Conservation (phyloP, 2,329 filamentous ascomycete species). For the Pezicula carpinea region DNA sequence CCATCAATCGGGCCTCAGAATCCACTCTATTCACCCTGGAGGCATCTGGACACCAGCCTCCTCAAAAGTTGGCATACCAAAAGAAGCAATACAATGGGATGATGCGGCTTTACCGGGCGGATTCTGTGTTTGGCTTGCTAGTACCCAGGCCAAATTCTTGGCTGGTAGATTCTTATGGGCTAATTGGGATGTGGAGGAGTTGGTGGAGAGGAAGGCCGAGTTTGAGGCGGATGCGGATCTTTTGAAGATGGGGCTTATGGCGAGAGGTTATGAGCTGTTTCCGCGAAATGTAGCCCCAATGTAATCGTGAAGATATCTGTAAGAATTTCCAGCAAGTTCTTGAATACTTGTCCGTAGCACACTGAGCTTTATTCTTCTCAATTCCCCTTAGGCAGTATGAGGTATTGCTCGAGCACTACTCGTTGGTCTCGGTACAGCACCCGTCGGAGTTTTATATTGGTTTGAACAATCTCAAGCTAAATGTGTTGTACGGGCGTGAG, state of each 20-base stretch:
- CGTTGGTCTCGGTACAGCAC: too few species aligned
- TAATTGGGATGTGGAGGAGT: slow-evolving; percentile 37
- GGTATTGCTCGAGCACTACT: too few species aligned
- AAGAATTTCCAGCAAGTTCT: too few species aligned
- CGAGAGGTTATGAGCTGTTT: neutral
- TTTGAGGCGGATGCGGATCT: neutral
- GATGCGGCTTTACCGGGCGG: slow-evolving; percentile 7
- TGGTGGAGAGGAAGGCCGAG: slow-evolving; percentile 11
- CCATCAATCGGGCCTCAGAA: neutral
- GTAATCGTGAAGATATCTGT: too few species aligned
- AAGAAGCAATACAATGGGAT: neutral
- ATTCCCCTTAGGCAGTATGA: too few species aligned
- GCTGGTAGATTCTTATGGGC: slow-evolving; percentile 32
- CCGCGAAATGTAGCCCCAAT: neutral
- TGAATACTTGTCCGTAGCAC: too few species aligned
- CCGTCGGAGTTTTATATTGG: too few species aligned
- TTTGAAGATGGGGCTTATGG: neutral
- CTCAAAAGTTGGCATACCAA: neutral
- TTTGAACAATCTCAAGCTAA: too few species aligned
- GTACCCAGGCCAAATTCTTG: slow-evolving; percentile 33
- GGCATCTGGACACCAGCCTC: neutral
- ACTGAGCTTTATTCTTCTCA: too few species aligned
- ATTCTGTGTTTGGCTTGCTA: slow-evolving; percentile 1
- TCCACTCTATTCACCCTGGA: slow-evolving; percentile 1
- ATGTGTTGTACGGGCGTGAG: too few species aligned